phyloP scores from a whole-genome alignment of 1,284 basidiomycete genomes.

The Singerocomus inundabilis region DNA sequence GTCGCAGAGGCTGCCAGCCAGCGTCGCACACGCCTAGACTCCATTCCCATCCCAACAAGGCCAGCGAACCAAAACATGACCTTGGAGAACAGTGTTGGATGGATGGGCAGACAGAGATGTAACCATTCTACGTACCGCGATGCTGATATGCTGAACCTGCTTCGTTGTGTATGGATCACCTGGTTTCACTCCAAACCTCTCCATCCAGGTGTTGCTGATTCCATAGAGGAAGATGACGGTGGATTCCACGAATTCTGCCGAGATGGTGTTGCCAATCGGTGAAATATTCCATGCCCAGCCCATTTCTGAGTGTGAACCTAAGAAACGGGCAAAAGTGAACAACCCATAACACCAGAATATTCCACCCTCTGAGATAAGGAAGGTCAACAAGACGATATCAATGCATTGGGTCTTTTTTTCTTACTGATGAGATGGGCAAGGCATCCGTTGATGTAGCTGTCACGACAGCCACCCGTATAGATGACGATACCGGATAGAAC shows the following conservation, averaged over 20 bases:
- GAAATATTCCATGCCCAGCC: conserved; percentile 96
- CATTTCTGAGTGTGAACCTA: conserved; percentile 83
- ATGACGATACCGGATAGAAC: conserved; percentile 68
- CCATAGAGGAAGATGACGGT: conserved; percentile 89
- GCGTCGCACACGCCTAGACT: conserved; percentile 69
- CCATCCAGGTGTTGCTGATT: conserved; percentile 94
- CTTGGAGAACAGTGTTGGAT: conserved; percentile 23
- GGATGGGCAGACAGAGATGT: neutral
- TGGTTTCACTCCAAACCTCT: conserved; percentile 80
- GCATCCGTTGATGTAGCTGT: conserved; percentile 76
- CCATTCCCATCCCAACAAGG: conserved; percentile 85
- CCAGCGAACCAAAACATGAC: conserved; percentile 97
- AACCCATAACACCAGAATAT: conserved; percentile 94
- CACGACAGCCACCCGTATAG: conserved; percentile 83
- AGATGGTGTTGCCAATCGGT: conserved; percentile 49
- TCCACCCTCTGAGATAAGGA: conserved; percentile 60
- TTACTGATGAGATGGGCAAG: conserved; percentile 92
- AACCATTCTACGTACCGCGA: conserved; percentile 63
- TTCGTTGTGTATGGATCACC: conserved; percentile 91
- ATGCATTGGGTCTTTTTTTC: conserved; percentile 1
- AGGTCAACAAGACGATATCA: conserved; percentile 5
- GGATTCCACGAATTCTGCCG: conserved; percentile 89
- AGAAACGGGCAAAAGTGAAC: conserved; percentile 85
- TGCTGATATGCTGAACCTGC: conserved; percentile 93
- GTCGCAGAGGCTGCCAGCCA: conserved; percentile 65